Evolutionary conservation across 768 basidiomycete species (phyloP).

Genomic region (Leucogyrophana mollusca): DNA sequence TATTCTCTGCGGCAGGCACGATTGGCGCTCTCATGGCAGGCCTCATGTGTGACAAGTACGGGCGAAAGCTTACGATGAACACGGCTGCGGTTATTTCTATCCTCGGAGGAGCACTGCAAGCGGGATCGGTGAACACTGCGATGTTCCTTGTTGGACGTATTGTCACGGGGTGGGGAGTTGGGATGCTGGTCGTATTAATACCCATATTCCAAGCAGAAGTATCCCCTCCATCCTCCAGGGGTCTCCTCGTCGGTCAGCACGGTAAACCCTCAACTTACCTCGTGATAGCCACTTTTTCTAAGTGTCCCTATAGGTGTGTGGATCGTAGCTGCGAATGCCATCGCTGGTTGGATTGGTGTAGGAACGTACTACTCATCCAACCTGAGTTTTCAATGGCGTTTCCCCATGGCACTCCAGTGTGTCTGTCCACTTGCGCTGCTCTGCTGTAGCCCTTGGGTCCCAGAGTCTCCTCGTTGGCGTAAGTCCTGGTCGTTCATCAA

Average conservation of each 20-base stretch:
- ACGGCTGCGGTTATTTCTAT: background rate
- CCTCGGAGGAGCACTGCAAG: background rate
- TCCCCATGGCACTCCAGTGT: too few relatives aligned
- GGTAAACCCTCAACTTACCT: background rate
- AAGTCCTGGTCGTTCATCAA: too few relatives aligned
- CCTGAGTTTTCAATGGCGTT: too few relatives aligned
- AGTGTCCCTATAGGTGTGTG: background rate
- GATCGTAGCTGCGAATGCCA: background rate
- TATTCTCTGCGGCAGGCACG: constrained; percentile 2
- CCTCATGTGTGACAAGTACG: background rate
- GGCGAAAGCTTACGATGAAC: background rate
- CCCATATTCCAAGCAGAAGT: constrained; percentile 2
- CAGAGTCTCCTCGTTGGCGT: too few relatives aligned
- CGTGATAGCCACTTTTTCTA: too few relatives aligned
- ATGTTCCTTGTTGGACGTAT: constrained; percentile 1
- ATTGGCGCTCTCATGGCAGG: constrained; percentile 1
- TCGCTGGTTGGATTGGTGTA: constrained; percentile 1
- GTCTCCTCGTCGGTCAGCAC: constrained; percentile 1
- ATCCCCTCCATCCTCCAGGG: background rate
- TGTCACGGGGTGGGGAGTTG: constrained; percentile 3
- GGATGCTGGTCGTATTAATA: constrained; percentile 3
- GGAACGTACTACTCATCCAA: background rate
- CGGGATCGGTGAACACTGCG: background rate
- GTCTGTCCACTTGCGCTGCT: too few relatives aligned
- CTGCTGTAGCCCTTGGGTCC: too few relatives aligned